These are phyloP conservation scores for Leishmania turanica DNA, from an alignment of 208 protist genomes.

Conservation along the genomic window DNA sequence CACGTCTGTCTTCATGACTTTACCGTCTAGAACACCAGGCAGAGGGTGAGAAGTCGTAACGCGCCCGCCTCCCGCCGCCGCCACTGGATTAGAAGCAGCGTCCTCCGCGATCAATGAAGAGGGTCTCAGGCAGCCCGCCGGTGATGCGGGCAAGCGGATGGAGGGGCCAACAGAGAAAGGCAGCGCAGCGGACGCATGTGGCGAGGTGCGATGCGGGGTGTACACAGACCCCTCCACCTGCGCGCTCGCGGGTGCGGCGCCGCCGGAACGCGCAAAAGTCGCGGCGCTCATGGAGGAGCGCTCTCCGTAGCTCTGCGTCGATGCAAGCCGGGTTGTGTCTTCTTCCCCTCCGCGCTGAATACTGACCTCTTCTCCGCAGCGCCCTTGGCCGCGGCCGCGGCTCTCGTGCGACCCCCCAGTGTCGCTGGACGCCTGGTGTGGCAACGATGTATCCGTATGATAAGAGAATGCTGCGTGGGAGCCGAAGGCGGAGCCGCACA, in stretches of 20 bases:
- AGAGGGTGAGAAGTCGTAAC: not conserved
- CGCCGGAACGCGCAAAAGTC: not conserved
- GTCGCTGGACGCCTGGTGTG: not conserved
- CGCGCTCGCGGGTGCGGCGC: not conserved
- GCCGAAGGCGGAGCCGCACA: not conserved
- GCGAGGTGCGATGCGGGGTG: constrained; percentile 13
- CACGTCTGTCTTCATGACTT: not conserved
- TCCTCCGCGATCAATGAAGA: not conserved
- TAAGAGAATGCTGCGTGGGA: not conserved
- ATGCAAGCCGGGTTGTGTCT: not conserved
- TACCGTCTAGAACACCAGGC: not conserved
- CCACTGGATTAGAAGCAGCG: not conserved
- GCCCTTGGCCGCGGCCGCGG: not conserved
- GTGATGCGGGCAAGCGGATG: constrained; percentile 3
- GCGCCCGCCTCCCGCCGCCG: not conserved
- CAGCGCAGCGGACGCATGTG: not conserved
- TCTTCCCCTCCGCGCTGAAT: not conserved
- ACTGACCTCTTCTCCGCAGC: not conserved
- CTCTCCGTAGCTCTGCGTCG: constrained; percentile 1
- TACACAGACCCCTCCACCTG: not conserved
- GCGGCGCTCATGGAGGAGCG: not conserved
- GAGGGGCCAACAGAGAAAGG: not conserved
- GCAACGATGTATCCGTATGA: not conserved
- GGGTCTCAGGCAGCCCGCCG: not conserved
- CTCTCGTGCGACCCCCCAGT: not conserved